Base-by-base conservation (phyloP, 2,329 filamentous ascomycete genomes). In the Nothopassalora personata region DNA sequence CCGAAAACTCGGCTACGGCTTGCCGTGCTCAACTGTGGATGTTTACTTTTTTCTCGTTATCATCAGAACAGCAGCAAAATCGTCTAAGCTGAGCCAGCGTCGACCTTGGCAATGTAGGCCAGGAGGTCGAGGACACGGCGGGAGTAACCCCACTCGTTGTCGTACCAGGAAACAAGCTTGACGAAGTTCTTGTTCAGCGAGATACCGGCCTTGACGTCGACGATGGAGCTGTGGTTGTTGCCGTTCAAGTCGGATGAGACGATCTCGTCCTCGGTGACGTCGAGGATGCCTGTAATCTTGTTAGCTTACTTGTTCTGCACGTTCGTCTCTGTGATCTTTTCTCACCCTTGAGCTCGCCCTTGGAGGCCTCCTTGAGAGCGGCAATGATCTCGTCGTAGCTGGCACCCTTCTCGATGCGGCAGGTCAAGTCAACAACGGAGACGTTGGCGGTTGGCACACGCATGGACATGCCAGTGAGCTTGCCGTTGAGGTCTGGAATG, bases 401-500 rank as follows among this genome's bases (percentile, higher is more conserved):
- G 73, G 90, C 92, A 72, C 80, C 80, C 88, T 97, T 97, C 86
- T 96, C 90, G 71, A 95, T 83, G 74, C 93, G 92, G 85, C 81
- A 86, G 74, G 94, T 99, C 77, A 99, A 82, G 81, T 99, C 94
- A 75, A 99, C 94, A 78, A 97, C 94, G 72, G 94, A 99, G 79
- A 99, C 94, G 85, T 99, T 97, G 84, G 90, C 80, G 71, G 94
- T 97, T 71, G 94, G 94, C 61, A 99, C 93, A 89, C 94, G 94
- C 89, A 99, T 94, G 74, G 94, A 86, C 94, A 99, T 97, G 83
- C 94, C 94, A 69, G 94, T 99, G 70, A 97, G 91, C 88, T 99
- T 99, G 86, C 94, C 94, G 83, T 97, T 97, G 70, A 99, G 87
- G 71, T 86, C 82, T 72, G 94, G 94, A 74, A 97, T 97, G 83